Base-by-base conservation (phyloP, 2,329 filamentous ascomycete genomes). In the Zymoseptoria ardabiliae region DNA sequence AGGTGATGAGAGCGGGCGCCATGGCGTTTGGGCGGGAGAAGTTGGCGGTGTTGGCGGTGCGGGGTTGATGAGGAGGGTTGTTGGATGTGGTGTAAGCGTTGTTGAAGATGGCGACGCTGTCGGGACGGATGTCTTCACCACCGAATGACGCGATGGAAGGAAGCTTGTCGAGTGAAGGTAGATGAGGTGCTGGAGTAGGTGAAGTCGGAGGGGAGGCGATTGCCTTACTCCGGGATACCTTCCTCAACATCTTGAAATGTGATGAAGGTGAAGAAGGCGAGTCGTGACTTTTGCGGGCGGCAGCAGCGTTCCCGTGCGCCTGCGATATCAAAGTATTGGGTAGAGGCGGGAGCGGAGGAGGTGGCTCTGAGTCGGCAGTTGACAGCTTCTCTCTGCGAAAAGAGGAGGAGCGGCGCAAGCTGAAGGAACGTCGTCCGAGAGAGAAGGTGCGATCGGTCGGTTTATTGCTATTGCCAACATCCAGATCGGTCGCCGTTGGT, bases 121-220 rank as follows among this genome's bases (percentile, higher is more conserved):
- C 86, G 28, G 85, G 81, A 62, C 85, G 76, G 53, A 73, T 79
- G 55, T 83, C 76, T 58, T 90, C 87, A 65, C 83, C 84, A 62
- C 85, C 85, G 69, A 85, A 85, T 17, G 78, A 79, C 64, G 82
- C 78, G 58, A 85, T 71, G 77, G 78, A 68, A 71, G 76, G 70
- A 71, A 81, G 63, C 70, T 77, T 68, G 74, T 59, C 54, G 53
- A 66, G 59, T 7, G 74, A 73, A 22, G 82, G 82, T 28, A 85
- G 77, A 66, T 81, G 83, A 54, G 80, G 78, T 69, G 80, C 79
- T 50, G 84, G 81, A 72, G 74, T 84, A 80, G 70, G 78, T 79
- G 77, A 85, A 20, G 58, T 55, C 51, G 58, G 57, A 45, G 63
- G 49, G 25, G 58, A 59, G 54, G 60, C 57, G 55, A 63, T 61